phyloP scores from a whole-genome alignment of 192 early-diverging fungal genomes.

The Spizellomyces punctatus region DNA sequence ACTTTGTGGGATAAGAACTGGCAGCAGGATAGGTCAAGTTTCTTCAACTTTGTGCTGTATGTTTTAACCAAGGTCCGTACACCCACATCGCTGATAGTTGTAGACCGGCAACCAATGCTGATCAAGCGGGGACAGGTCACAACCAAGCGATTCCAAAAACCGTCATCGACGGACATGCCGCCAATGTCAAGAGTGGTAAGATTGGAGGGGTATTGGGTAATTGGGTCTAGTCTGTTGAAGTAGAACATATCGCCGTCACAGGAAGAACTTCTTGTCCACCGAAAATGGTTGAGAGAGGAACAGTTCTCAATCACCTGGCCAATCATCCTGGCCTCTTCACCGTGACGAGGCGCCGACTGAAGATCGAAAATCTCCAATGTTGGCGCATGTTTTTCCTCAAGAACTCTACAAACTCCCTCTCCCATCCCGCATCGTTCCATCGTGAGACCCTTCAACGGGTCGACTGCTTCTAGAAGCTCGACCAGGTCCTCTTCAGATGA shows the following conservation, averaged over 20 bases:
- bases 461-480: background rate
- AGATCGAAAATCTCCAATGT: background rate
- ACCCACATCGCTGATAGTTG: background rate
- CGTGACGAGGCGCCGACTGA: background rate
- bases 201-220: background rate
- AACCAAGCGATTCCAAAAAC: background rate
- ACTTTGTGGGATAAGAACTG: background rate
- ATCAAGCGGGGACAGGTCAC: background rate
- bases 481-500: background rate
- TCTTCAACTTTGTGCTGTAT: background rate
- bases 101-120: background rate
- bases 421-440: background rate
- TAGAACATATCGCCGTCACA: background rate
- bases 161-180: background rate
- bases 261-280: background rate
- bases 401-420: background rate
- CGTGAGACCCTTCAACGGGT: background rate
- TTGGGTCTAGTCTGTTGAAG: background rate
- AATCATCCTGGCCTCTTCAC: background rate
- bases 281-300: background rate
- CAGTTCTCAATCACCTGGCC: background rate
- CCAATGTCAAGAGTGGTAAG: background rate
- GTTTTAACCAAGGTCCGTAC: background rate
- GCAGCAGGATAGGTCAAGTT: background rate
- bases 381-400: background rate